Base-by-base conservation (phyloP, 805 yeast genomes). In the Tetrapisispora phaffii region DNA sequence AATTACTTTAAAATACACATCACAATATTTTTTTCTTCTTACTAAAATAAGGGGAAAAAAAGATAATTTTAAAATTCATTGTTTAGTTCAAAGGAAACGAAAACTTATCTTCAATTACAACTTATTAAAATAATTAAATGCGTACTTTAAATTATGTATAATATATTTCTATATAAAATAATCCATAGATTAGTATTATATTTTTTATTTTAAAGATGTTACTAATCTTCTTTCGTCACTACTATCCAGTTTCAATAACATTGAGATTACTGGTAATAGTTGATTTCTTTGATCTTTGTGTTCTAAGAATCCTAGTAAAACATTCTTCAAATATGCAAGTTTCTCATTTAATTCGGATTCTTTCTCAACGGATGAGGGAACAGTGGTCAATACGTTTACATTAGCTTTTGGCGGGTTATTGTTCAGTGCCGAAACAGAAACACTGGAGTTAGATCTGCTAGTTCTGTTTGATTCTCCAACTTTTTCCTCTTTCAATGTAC, bases 251-350 rank as follows among this genome's bases (percentile, higher is more conserved):
- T 79, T 77, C 48, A 90, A 72, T 42, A 90, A 63, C 51, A 85
- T 79, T 41, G 89, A 76, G 21, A 90, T 69, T 7, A 93, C 97
- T 0, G 97, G 97, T 28, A 93, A 67, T 36, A 90, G 71, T 60
- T 81, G 86, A 24, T 73, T 78, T 47, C 97, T 73, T 63, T 89
- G 97, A n/a, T 90, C 98, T 57, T 76, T 84, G 59, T 85, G 96
- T 57, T 89, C 96, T 44, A 93, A 65, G 60, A 84, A 93, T 2
- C 97, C 97, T 2, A 90, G 67, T n/a, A 90, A 63, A 2, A 90
- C 96, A 59, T 93, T 93, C 61, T 85, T 85, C 42, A 88, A 72
- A 59, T 90, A 90, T 12, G 94, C 85, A 19, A 82, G 71, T 54
- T 78, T 82, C 22, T 62, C 66, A 39, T 65, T 68, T 29, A 55